Conservation (phyloP, 2,329 filamentous ascomycete genomes). For the Exophiala mesophila region DNA sequence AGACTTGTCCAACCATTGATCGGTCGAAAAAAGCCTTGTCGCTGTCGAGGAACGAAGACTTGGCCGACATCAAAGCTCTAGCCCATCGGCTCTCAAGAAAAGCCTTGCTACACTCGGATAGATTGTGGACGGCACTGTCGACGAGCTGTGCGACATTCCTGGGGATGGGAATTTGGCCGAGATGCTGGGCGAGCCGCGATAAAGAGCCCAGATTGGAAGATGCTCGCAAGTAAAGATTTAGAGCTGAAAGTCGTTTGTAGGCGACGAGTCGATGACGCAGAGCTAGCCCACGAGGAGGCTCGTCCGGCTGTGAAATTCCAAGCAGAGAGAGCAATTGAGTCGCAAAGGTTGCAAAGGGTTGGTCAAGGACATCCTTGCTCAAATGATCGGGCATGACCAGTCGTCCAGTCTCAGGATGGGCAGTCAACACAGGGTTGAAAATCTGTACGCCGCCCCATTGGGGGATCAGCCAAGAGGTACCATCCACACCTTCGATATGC, state of each 20-base stretch:
- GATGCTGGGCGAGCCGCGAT: constrained; percentile 73
- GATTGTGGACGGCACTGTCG: constrained; percentile 68
- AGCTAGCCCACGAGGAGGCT: constrained; percentile 43
- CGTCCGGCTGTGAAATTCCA: constrained; percentile 58
- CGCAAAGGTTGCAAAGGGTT: constrained; percentile 83
- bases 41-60: constrained; percentile 79
- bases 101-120: constrained; percentile 63
- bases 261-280: constrained; percentile 80
- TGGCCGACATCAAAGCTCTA: constrained; percentile 69
- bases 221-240: constrained; percentile 78
- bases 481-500: constrained; percentile 53
- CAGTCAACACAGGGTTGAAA: constrained; percentile 50
- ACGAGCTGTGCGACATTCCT: constrained; percentile 81
- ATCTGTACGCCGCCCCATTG: constrained; percentile 85
- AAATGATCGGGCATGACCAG: constrained; percentile 45
- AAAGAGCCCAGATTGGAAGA: constrained; percentile 92
- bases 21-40: constrained; percentile 97
- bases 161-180: constrained; percentile 89
- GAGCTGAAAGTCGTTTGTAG: constrained; percentile 76
- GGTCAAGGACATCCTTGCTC: constrained; percentile 61
- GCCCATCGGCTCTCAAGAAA: constrained; percentile 59
- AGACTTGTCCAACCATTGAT: constrained; percentile 97
- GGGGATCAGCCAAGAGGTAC: constrained; percentile 84
- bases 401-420: constrained; percentile 18
- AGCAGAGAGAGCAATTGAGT: constrained; percentile 84